These are phyloP conservation scores for Lonicera japonica DNA, from an alignment of 129 eudicot genomes.

Conservation along the genomic window DNA sequence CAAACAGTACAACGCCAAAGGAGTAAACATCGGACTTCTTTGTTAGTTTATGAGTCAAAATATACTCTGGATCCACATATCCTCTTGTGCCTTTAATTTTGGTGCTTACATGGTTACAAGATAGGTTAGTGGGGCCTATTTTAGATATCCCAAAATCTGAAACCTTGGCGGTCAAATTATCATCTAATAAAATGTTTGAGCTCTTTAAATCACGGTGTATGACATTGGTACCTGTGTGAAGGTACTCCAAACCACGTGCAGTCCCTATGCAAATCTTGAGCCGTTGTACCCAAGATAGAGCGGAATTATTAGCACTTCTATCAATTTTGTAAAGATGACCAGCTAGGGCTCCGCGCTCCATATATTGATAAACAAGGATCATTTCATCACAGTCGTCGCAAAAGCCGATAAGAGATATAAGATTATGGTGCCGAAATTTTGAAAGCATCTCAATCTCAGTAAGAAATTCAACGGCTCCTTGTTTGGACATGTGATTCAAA, in stretches of 20 bases:
- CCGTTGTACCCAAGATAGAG: too few relatives aligned
- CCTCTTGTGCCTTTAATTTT: constrained; percentile 19
- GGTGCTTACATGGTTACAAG: constrained; percentile 1
- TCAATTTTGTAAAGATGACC: constrained; percentile 3
- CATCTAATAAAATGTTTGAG: constrained; percentile 20
- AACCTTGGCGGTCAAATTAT: constrained; percentile 13
- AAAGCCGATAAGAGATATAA: constrained; percentile 6
- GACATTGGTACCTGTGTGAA: too few relatives aligned
- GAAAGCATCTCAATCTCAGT: constrained; percentile 16
- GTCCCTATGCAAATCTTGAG: too few relatives aligned
- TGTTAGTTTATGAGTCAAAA: constrained; percentile 7
- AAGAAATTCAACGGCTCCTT: constrained; percentile 14
- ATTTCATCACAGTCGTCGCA: constrained; percentile 7
- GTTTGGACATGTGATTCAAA: constrained; percentile 8
- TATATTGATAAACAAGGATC: not conserved
- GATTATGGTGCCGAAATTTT: not conserved
- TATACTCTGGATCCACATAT: constrained; percentile 14
- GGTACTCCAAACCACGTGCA: too few relatives aligned
- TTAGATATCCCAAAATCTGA: constrained; percentile 21
- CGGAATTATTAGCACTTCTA: not conserved
- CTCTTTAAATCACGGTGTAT: constrained; percentile 24
- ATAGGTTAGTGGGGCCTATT: constrained; percentile 5
- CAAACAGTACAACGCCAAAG: constrained; percentile 10
- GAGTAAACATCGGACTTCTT: constrained; percentile 8
- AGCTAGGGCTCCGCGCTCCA: constrained; percentile 9